phyloP scores from a whole-genome alignment of 495 filamentous ascomycete genomes.

The Pseudomonodictys pantanalensis region DNA sequence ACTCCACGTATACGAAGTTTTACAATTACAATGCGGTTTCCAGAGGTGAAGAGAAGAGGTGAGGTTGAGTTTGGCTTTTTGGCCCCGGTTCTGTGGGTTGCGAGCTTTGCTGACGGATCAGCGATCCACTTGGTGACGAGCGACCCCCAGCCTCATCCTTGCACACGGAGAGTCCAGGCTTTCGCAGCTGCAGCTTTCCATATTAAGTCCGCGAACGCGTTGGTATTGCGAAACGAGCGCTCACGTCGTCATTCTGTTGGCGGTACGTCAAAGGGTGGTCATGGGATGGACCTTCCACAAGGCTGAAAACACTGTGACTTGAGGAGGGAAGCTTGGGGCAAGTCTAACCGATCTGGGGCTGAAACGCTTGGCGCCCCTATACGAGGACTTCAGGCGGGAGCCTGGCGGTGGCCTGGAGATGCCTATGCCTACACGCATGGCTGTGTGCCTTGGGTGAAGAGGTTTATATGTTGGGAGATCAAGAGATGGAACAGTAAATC shows the following conservation, averaged over 20 bases:
- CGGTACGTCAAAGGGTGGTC: no score
- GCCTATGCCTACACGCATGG: not conserved
- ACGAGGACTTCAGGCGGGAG: not conserved
- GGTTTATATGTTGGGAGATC: not conserved
- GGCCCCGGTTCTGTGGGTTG: not conserved
- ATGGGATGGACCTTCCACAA: no score
- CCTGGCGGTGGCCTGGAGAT: not conserved
- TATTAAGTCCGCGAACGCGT: no score
- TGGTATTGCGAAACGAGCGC: no score
- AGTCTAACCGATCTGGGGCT: not conserved
- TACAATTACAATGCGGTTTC: not conserved
- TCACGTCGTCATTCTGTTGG: no score
- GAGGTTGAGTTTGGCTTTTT: slow-evolving; percentile 9
- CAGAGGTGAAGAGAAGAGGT: not conserved
- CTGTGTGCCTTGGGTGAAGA: not conserved
- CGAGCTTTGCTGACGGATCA: not conserved
- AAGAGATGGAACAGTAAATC: not conserved
- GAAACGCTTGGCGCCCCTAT: no score
- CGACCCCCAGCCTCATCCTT: no score
- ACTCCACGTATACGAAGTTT: not conserved
- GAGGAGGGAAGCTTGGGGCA: not conserved
- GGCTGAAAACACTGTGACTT: not conserved
- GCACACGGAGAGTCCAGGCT: no score
- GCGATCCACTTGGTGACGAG: no score
- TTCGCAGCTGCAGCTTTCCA: no score